Percentiles rank a stretch among this genome's conserved stretches.
Evolutionary conservation across 495 filamentous ascomycete species (phyloP).

Genomic region (Aspergillus carlsbadensis): DNA sequence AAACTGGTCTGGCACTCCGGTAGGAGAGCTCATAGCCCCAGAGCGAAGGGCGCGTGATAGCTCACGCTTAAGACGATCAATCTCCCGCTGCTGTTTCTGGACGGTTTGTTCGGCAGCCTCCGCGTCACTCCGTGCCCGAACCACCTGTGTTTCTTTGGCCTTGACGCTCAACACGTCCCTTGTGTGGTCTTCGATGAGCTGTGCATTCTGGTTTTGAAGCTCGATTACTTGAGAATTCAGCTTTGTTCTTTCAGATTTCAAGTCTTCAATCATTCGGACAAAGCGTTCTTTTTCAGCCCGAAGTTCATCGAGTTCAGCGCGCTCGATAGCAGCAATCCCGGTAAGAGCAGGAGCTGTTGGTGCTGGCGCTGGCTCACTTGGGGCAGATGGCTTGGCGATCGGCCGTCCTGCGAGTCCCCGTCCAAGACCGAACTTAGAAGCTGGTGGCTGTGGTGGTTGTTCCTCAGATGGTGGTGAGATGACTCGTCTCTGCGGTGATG

Average conservation of each 20-base stretch:
- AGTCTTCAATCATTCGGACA: constrained; percentile 67
- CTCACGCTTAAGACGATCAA: constrained; percentile 90
- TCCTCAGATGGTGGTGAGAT: constrained; percentile 56
- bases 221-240: constrained; percentile 79
- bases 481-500: constrained; percentile 65
- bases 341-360: constrained; percentile 50
- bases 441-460: constrained; percentile 51
- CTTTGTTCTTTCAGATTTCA: constrained; percentile 70
- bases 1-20: constrained; percentile 30
- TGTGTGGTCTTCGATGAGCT: constrained; percentile 96
- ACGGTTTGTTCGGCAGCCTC: constrained; percentile 84
- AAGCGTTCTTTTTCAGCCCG: constrained; percentile 78
- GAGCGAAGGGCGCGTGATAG: constrained; percentile 45
- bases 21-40: constrained; percentile 41
- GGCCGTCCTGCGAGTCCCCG: constrained; percentile 83
- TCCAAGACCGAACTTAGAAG: constrained; percentile 66
- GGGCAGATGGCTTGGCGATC: constrained; percentile 70
- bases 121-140: constrained; percentile 83
- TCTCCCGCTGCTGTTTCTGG: constrained; percentile 79
- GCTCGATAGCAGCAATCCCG: constrained; percentile 69
- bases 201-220: constrained; percentile 90
- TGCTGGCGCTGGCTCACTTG: constrained; percentile 37
- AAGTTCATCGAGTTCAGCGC: constrained; percentile 86
- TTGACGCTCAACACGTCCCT: constrained; percentile 93
- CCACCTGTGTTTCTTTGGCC: constrained; percentile 96